Base-by-base conservation (phyloP, 1,284 basidiomycete species). In the Phaffia rhodozyma region DNA sequence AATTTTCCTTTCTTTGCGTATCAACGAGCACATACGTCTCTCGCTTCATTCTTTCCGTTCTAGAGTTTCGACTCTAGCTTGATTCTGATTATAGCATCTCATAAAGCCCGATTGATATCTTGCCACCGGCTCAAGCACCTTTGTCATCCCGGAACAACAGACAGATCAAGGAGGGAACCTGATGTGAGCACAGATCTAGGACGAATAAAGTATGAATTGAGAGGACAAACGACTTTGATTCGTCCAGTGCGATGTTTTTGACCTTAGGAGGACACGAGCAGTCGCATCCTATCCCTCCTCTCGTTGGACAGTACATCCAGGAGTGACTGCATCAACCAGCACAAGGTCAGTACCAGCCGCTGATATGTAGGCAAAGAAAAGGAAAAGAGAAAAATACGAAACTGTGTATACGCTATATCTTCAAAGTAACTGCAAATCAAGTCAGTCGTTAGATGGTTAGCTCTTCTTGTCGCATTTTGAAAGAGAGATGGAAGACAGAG, bases 261-360 rank as follows among this genome's bases (percentile, higher is more conserved):
- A 34, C 50, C n/a, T 55, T 43, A 6, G 43, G 29, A 2, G 47
- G 48, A 7, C 61, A 55, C 5, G 49, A 32, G 29, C 61, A 63
- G 9, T 63, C 55, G 51, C 61, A 63, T 9, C 61, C 61, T 49
- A 63, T 34, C n/a, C 61, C 61, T 32, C 53, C 61, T 6, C 54
- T 43, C 20, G 54, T 16, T 21, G 61, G 61, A 30, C 54, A 55
- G 32, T 63, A 49, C 55, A 55, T 55, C 61, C 61, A 63, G 5
- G 49, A 49, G 38, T 63, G 49, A 47, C 54, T 56, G 23, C 18
- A 21, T 21, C 4, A 16, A 3, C 23, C 3, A 20, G 18, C 11
- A 13, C 29, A 1, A n/a, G 47, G 53, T 55, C 27, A 43, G 38
- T 2, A 16, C 13, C 13, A 43, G 13, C 2, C 13, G 38, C 38